phyloP scores from a whole-genome alignment of 108 stramenopile genomes.

The Pseudonitzschia delicatissima region DNA sequence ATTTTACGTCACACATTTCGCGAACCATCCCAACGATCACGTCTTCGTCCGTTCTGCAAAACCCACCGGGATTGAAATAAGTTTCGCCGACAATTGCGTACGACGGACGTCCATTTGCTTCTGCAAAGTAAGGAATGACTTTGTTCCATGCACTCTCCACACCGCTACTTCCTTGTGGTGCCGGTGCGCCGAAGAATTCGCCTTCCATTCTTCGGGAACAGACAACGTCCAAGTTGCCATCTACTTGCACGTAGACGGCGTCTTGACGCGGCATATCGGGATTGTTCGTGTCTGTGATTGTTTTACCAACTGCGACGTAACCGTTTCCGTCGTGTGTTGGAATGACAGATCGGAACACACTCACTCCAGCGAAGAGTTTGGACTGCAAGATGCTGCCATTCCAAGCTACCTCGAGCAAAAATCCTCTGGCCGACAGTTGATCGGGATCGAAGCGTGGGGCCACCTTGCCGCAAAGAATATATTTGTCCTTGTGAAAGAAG shows the following conservation, averaged over 20 bases:
- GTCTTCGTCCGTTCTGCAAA: background rate
- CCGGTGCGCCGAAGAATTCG: background rate
- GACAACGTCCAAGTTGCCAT: background rate
- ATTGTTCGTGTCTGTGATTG: background rate
- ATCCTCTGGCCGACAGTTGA: too few species aligned
- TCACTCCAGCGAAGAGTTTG: too few species aligned
- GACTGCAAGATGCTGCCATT: too few species aligned
- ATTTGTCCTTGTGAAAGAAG: background rate
- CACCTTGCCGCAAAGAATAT: background rate
- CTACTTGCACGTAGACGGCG: background rate
- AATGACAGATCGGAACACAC: background rate
- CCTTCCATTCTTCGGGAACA: background rate
- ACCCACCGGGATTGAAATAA: background rate
- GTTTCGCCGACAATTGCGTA: background rate
- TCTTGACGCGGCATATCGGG: background rate
- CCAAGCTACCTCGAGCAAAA: too few species aligned
- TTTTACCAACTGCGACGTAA: background rate
- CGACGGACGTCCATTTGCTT: background rate
- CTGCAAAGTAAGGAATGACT: background rate
- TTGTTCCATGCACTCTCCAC: background rate
- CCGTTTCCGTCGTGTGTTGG: background rate
- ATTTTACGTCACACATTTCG: background rate
- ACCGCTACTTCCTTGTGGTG: background rate
- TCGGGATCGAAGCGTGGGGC: too few species aligned
- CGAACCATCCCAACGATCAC: background rate